Conservation (phyloP, 2,329 filamentous ascomycete species). For the Nothopassalora personata region DNA sequence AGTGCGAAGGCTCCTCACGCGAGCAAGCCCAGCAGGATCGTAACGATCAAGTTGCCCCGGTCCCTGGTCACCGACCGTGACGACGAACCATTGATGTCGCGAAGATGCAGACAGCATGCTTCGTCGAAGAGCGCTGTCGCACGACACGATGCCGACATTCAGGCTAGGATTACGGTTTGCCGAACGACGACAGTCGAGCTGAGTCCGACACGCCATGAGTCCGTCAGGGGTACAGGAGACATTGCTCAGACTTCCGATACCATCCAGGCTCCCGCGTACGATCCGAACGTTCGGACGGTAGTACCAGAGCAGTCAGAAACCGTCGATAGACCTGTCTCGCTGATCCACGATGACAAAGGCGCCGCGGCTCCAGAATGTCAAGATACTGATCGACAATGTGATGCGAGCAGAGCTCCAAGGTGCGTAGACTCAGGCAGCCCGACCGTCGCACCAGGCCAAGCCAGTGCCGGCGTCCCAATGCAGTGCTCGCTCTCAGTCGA, state of each 20-base stretch:
- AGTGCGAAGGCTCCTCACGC: too few relatives aligned
- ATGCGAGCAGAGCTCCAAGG: neutral
- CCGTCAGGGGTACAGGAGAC: neutral
- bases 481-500: neutral
- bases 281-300: neutral
- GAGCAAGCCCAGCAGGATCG: too few relatives aligned
- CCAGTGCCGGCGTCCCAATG: neutral
- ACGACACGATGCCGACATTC: neutral
- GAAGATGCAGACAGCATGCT: neutral
- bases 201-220: neutral
- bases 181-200: neutral
- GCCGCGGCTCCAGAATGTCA: neutral
- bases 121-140: neutral
- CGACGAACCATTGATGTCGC: neutral
- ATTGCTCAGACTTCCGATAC: neutral
- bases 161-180: neutral
- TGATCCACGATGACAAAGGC: neutral
- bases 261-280: neutral
- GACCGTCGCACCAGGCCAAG: neutral
- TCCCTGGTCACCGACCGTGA: neutral
- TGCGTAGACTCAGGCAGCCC: neutral
- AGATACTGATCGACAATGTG: neutral
- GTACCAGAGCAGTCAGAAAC: neutral
- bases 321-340: neutral
- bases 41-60: too few relatives aligned